Base-by-base conservation (phyloP, 2,329 filamentous ascomycete species). In the Hirsutella rhossiliensis region DNA sequence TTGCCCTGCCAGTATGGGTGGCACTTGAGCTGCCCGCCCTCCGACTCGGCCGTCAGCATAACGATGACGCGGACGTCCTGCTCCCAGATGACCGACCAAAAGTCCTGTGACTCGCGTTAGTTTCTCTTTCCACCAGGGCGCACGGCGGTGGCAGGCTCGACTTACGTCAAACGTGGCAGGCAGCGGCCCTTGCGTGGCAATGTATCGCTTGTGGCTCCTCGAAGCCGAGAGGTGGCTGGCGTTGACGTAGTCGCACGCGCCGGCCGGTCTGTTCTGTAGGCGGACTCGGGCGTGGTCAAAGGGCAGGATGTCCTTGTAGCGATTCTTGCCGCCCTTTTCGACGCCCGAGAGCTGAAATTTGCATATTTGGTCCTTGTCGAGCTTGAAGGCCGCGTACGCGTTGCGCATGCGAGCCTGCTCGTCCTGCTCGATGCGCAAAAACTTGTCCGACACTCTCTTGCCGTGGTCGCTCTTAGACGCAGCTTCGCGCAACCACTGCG, bases 11-110 rank as follows among this genome's bases (percentile, higher is more conserved):
- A 98, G 62, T 96, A 98, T 9, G 87, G 80, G 61, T 98, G 89
- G 49, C 90, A 95, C 62, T 97, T 98, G 38, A 94, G 71, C 58
- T 95, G 89, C 1, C 90, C 89, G 20, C 88, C 87, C 66, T 98
- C 92, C 23, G 84, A 77, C 62, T 97, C 90, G 2, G 92, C 90
- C 6, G 92, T 98, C 52, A 98, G 73, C 83, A 96, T 97, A 50
- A 97, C 89, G 48, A 98, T 83, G 23, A 97, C 86, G 42, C 90
- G 83, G 4, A 94, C 82, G 58, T 97, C 89, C 62, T 97, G 86
- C 59, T 97, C 89, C 92, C 92, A 98, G 28, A 97, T 75, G 11
- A 96, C 84, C 47, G 87, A 90, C 92, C 92, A 98, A 59, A 98
- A 98, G 62, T 98, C 92, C 86, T 92, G 52, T 3, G 32, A 42